Evolutionary conservation across 192 early-diverging fungal species (phyloP).

Genomic region (Podila horticola): DNA sequence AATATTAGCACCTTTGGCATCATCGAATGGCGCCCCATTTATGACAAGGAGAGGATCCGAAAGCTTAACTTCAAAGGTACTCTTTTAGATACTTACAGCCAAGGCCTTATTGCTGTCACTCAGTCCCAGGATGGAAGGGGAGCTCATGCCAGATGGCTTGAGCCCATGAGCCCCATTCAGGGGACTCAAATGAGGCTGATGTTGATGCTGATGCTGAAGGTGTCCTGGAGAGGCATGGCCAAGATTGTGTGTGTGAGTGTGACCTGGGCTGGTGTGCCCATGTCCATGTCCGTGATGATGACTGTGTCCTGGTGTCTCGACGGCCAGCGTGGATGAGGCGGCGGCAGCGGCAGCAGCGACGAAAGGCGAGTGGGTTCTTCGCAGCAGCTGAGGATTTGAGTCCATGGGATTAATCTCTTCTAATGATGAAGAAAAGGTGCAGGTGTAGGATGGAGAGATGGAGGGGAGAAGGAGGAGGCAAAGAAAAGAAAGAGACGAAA

Average conservation of each 20-base stretch:
- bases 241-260: slow-evolving; percentile 11
- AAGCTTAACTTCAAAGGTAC: slow-evolving; percentile 3
- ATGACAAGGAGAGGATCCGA: not conserved
- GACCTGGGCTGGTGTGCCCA: slow-evolving; percentile 15
- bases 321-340: slow-evolving; percentile 19
- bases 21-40: no score
- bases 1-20: not conserved
- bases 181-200: slow-evolving; percentile 9
- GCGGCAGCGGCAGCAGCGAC: slow-evolving; percentile 26
- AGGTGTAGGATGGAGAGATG: slow-evolving; percentile 1
- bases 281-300: not conserved
- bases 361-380: slow-evolving; percentile 47
- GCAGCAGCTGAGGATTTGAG: slow-evolving; percentile 26
- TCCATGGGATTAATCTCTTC: slow-evolving; percentile 23
- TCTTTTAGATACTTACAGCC: not conserved
- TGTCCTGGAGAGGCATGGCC: slow-evolving; percentile 7
- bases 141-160: slow-evolving; percentile 18
- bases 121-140: slow-evolving; percentile 3
- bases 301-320: slow-evolving; percentile 15
- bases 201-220: slow-evolving; percentile 21
- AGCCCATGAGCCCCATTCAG: slow-evolving; percentile 5
- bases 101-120: not conserved
- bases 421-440: not conserved
- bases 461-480: not conserved
- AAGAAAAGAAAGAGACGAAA: not conserved